Percentiles rank a stretch among this genome's conserved stretches.
Evolutionary conservation across 2,329 filamentous ascomycete species (phyloP).

Genomic region (Rhinocladiella similis): DNA sequence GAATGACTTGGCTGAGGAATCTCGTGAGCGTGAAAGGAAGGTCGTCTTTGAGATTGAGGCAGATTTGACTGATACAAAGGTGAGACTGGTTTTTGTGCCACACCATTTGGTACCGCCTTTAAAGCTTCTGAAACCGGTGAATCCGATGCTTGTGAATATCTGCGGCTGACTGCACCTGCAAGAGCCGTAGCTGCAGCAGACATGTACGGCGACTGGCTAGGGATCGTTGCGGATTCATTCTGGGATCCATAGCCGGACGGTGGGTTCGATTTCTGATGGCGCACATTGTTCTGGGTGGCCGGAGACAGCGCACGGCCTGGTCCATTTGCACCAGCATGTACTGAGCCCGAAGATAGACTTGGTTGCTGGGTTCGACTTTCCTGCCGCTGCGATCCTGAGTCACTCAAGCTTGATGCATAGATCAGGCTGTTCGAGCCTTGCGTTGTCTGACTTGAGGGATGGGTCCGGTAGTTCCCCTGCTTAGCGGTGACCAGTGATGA

Average conservation of each 20-base stretch:
- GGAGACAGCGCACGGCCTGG: constrained; percentile 15
- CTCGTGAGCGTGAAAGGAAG: constrained; percentile 2
- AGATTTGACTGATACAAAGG: constrained; percentile 11
- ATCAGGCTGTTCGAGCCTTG: constrained; percentile 28
- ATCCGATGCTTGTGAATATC: constrained; percentile 12
- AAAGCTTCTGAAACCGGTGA: constrained; percentile 14
- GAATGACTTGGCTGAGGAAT: background rate
- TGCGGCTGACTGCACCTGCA: constrained; percentile 19
- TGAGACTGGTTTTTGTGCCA: constrained; percentile 15
- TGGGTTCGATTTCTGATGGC: constrained; percentile 3
- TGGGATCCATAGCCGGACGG: constrained; percentile 6
- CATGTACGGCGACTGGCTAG: constrained; percentile 17
- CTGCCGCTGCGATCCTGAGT: constrained; percentile 14
- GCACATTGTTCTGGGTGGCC: constrained; percentile 4
- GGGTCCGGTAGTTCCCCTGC: constrained; percentile 8
- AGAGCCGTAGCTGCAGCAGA: constrained; percentile 23
- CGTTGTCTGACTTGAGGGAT: constrained; percentile 8
- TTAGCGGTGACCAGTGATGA: background rate
- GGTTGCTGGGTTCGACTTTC: constrained; percentile 8
- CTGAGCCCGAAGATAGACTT: background rate
- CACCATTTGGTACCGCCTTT: background rate
- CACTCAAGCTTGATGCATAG: constrained; percentile 29
- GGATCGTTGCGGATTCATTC: constrained; percentile 8
- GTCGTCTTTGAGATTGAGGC: constrained; percentile 3
- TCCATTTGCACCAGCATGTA: background rate